Conservation (phyloP, 2,329 filamentous ascomycete species). For the Dryadomyces sulphureus region DNA sequence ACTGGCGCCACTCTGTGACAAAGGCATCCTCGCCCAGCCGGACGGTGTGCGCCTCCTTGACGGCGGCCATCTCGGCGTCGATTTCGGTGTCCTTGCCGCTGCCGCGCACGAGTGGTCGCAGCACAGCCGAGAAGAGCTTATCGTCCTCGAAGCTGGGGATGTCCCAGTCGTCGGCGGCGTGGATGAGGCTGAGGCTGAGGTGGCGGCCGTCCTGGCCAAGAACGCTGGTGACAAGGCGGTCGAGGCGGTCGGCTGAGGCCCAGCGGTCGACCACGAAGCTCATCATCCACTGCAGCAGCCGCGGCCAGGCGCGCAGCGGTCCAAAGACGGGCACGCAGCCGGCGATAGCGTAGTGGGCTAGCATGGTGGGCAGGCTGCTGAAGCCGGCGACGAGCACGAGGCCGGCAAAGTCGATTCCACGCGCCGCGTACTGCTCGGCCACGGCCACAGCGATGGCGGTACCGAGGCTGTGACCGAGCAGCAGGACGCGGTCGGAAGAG, state of each 20-base stretch:
- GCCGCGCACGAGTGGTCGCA: slow-evolving; percentile 18
- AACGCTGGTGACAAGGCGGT: slow-evolving; percentile 36
- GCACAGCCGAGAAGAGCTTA: slow-evolving; percentile 45
- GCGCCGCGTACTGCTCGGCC: slow-evolving; percentile 50
- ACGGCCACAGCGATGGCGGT: slow-evolving; percentile 70
- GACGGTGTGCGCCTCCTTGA: slow-evolving; percentile 29
- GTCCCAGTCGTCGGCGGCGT: slow-evolving; percentile 67
- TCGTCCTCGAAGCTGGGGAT: slow-evolving; percentile 63
- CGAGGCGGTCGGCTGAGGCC: slow-evolving; percentile 55
- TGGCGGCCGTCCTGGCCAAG: slow-evolving; percentile 21
- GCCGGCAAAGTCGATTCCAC: slow-evolving; percentile 57
- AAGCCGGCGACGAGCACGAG: slow-evolving; percentile 71
- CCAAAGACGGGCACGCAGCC: slow-evolving; percentile 68
- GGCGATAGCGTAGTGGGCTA: slow-evolving; percentile 64
- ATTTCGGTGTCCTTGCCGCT: slow-evolving; percentile 19
- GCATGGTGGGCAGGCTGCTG: slow-evolving; percentile 55
- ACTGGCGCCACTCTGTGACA: slow-evolving; percentile 29
- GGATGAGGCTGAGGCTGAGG: slow-evolving; percentile 57
- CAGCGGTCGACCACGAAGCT: slow-evolving; percentile 63
- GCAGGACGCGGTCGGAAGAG: slow-evolving; percentile 55
- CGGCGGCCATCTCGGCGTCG: slow-evolving; percentile 7
- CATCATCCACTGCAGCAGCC: slow-evolving; percentile 45
- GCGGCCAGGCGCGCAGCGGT: slow-evolving; percentile 54
- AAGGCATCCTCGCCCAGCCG: slow-evolving; percentile 31
- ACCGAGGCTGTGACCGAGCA: slow-evolving; percentile 78